phyloP scores from a whole-genome alignment of 345 rosid species.

The Orychophragmus violaceus region DNA sequence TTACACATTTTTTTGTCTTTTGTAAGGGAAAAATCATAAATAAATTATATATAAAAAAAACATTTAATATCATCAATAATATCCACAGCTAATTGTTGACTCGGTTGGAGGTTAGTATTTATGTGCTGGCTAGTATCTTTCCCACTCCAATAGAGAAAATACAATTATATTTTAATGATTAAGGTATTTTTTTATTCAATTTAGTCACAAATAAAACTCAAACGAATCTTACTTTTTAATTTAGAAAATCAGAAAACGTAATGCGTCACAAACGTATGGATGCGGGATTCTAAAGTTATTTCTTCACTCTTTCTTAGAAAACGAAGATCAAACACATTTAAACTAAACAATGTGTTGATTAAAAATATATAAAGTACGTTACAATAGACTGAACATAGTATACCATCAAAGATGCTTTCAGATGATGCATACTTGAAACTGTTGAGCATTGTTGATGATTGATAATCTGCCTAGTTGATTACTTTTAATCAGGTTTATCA shows the following conservation, averaged over 20 bases:
- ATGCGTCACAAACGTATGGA: background rate
- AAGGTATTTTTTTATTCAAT: background rate
- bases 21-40: background rate
- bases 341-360: background rate
- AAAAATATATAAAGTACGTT: background rate
- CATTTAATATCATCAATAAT: background rate
- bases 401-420: background rate
- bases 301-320: background rate
- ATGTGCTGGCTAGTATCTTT: background rate
- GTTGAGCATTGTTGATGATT: background rate
- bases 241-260: background rate
- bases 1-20: background rate
- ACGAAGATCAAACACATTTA: background rate
- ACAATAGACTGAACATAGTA: background rate
- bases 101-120: background rate
- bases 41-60: background rate
- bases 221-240: background rate
- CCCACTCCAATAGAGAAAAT: background rate
- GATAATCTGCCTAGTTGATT: background rate
- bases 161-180: background rate
- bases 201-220: background rate
- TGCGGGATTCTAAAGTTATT: background rate
- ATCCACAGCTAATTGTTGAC: background rate
- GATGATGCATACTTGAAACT: background rate
- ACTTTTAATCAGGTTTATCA: background rate